A percentile compares a stretch with the other conserved stretches of the same genome.
These are phyloP conservation scores for bread wheat (Triticum aestivum) DNA, from an alignment of 176 grass and related monocot genomes.

Conservation along the genomic window DNA sequence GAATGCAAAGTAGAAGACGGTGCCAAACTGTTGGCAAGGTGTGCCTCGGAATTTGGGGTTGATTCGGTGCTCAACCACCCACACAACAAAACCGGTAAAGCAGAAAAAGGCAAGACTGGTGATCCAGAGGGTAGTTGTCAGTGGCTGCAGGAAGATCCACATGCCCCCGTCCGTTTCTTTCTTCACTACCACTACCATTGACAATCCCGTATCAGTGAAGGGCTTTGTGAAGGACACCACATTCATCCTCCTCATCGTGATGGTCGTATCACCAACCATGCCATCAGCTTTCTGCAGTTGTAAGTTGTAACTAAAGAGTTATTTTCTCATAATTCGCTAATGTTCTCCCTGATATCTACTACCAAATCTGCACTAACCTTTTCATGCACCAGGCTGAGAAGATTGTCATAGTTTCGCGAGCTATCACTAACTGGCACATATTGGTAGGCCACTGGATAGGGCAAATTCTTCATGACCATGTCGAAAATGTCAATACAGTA, in stretches of 20 bases:
- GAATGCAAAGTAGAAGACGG: constrained; percentile 83
- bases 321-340: not conserved
- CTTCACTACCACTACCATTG: constrained; percentile 60
- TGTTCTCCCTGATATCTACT: not conserved
- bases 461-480: constrained; percentile 42
- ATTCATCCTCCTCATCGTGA: constrained; percentile 48
- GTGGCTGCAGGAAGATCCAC: constrained; percentile 89
- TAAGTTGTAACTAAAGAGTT: not conserved
- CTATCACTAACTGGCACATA: constrained; percentile 10
- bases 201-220: constrained; percentile 75
- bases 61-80: constrained; percentile 75
- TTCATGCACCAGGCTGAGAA: constrained; percentile 29
- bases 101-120: constrained; percentile 66
- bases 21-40: constrained; percentile 59
- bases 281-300: constrained; percentile 46
- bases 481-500: constrained; percentile 76
- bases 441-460: constrained; percentile 41
- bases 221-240: constrained; percentile 81
- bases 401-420: constrained; percentile 31
- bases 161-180: constrained; percentile 39
- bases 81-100: constrained; percentile 79
- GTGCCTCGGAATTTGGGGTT: constrained; percentile 69
- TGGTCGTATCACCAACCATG: constrained; percentile 70
- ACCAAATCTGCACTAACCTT: not conserved
- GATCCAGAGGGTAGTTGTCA: constrained; percentile 66